Evolutionary conservation across 306 rosid species (phyloP).

Genomic region (Castanea sativa): DNA sequence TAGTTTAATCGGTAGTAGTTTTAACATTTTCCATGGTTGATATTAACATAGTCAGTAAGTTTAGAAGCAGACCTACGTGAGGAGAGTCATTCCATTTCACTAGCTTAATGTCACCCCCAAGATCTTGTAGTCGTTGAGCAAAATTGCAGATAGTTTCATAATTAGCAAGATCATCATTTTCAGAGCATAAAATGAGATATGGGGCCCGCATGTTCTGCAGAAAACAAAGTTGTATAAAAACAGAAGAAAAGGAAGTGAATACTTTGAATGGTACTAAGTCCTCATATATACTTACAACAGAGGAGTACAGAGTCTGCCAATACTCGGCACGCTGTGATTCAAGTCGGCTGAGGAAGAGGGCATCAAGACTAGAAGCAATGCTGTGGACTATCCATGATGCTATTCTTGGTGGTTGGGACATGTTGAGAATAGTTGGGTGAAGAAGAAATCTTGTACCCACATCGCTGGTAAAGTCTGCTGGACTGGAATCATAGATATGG

Average conservation of each 20-base stretch:
- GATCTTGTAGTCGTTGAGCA: conserved; percentile 58
- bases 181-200: conserved; percentile 82
- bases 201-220: conserved; percentile 87
- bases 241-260: conserved; percentile 1
- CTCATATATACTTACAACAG: conserved; percentile 57
- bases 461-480: conserved; percentile 95
- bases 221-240: conserved; percentile 17
- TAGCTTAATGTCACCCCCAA: conserved; percentile 81
- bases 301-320: conserved; percentile 90
- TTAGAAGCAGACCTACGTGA: conserved; percentile 73
- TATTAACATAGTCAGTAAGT: not conserved
- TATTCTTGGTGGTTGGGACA: conserved; percentile 74
- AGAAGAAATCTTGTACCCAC: conserved; percentile 81
- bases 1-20: no score
- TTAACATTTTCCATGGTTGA: not conserved
- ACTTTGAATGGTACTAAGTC: not conserved
- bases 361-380: conserved; percentile 87
- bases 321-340: conserved; percentile 91
- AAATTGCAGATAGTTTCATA: conserved; percentile 72
- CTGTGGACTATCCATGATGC: conserved; percentile 73
- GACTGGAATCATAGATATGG: conserved; percentile 90
- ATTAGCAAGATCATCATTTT: conserved; percentile 83
- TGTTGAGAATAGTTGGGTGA: conserved; percentile 72
- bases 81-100: conserved; percentile 83
- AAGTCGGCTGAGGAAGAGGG: conserved; percentile 79